Base-by-base conservation (phyloP, 148 eudicot genomes). In the Fagopyrum tataricum region DNA sequence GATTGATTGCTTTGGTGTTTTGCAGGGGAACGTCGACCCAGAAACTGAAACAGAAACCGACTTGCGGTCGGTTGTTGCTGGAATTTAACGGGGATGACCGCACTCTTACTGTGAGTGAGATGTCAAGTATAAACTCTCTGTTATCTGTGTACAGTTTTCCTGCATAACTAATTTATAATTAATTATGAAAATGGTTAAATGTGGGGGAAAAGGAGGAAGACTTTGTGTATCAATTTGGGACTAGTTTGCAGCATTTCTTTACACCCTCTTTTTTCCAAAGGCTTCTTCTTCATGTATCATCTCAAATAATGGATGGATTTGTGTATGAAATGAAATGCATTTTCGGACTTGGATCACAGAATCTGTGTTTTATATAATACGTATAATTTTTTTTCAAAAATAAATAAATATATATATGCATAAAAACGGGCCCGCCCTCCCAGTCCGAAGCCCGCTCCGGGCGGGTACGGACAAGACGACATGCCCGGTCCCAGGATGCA, bases 31-130 rank as follows among this genome's bases (percentile, higher is more conserved):
- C 75, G 83, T 72, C 7, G 91, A 89, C 73, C 88, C 83, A 24
- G 97, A 94, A 69, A 68, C 82, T 0, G 98, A 94, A 67, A 79
- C 76, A 11, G 98, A 93, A 72, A 73, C 83, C 2, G 97, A 94
- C 76, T 86, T 94, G 66, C 93, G 93, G 71, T 89, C 97, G 24
- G 91, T 89, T 69, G 96, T 84, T 71, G 98, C 97, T 56, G 78
- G 83, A 72, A 82, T 93, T 85, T 91, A 83, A 72, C 43, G 8
- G 18, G 61, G 37, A 12, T 23, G 1, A 4, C 2, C 1, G 37
- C 85, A 12, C 26, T 67, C 49, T 20, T 24, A 10, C 72, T 70
- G 42, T 72, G 59, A 14, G 13, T 72, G 59, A 14, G 13, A 61
- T n/a, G 67, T 53, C 74, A 78, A 72, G 78, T 76, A 76, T 9